Percentiles rank a stretch among this genome's conserved stretches.
Evolutionary conservation across 2,329 filamentous ascomycete genomes (phyloP).

Genomic region (Microsporum audouinii): DNA sequence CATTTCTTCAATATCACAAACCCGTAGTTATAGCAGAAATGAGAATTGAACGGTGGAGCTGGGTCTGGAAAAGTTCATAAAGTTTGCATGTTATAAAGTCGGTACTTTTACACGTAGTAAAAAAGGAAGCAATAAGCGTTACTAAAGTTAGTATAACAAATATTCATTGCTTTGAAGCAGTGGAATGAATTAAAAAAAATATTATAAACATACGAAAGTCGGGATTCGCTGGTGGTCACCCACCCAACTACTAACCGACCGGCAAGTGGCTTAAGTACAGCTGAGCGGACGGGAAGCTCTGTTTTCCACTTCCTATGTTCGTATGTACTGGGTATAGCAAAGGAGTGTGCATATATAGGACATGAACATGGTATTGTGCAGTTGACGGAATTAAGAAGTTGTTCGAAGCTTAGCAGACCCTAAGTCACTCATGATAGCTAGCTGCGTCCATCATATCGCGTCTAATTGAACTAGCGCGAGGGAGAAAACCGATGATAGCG

Average conservation of each 20-base stretch:
- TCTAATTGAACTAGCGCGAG: not conserved
- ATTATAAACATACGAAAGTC: not conserved
- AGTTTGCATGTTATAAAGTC: too few species aligned
- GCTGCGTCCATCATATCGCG: not conserved
- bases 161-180: not conserved
- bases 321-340: not conserved
- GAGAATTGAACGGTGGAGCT: too few species aligned
- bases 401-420: not conserved
- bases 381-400: not conserved
- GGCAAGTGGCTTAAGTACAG: not conserved
- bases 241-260: not conserved
- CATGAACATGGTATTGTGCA: not conserved
- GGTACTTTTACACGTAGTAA: too few species aligned
- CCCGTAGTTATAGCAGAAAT: too few species aligned
- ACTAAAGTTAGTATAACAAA: not conserved
- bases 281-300: not conserved
- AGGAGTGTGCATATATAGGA: not conserved
- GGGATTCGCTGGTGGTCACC: not conserved
- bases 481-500: not conserved
- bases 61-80: too few species aligned
- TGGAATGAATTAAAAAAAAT: not conserved
- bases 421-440: not conserved
- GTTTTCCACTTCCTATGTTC: not conserved
- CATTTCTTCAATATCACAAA: not conserved
- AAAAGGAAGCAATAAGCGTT: not conserved